Evolutionary conservation across 805 yeast genomes (phyloP), one percentile per base, ranked within the genome.

Genomic region (Starmerella cellae): DNA sequence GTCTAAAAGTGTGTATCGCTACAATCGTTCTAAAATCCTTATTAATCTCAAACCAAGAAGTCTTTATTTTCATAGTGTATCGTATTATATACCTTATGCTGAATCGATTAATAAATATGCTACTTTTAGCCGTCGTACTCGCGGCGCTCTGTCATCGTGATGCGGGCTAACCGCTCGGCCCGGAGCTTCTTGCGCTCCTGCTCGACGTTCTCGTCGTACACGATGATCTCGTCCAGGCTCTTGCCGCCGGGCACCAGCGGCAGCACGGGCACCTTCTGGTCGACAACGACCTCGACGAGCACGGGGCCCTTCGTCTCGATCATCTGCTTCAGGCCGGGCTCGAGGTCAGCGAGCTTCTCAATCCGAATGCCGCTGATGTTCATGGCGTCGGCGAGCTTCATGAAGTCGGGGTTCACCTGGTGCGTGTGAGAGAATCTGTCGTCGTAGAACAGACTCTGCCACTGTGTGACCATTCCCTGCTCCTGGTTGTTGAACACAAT

Each of bases 381-480:
- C 95, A 88, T 85, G 37, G 95, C 80, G 39, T 91, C 95, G 18
- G 95, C 94, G 43, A 91, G 70, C 64, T 82, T 82, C 70, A 83
- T 75, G 61, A 87, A 91, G 65, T 91, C 80, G 44, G 98, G 98
- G 64, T 91, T 91, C 45, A 73, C 60, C 68, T 91, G 98, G 67
- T 91, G 97, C 20, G 98, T 88, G 66, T 91, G 97, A n/a, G 96
- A 73, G 64, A 83, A 91, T 66, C 98, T 77, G 66, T 88, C 88
- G 63, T 88, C 94, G 66, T 91, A 91, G 71, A 91, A 91, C 48
- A 91, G 69, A 11, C 95, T 81, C 69, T 91, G 98, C 98, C 98
- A 91, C 65, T 91, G 98, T 13, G 97, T 88, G 43, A 91, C 98
- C 98, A 91, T 91, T 60, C 98, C 98, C 69, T 91, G 98, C 69